Percentiles rank a stretch among this genome's conserved stretches.
Evolutionary conservation across 495 filamentous ascomycete genomes (phyloP).

Genomic region (Cryomyces minteri): DNA sequence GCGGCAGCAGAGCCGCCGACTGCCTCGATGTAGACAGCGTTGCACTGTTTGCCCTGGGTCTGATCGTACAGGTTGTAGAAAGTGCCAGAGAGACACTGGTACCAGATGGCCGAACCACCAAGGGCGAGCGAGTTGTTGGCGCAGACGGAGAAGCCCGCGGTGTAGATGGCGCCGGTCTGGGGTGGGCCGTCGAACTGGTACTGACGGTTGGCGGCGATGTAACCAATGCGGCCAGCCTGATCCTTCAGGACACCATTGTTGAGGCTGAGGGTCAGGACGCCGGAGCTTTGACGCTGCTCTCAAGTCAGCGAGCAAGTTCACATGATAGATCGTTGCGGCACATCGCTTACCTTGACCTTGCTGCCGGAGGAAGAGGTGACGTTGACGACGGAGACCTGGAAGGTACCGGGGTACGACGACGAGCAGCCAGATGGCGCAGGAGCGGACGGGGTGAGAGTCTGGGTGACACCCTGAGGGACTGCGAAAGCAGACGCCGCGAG

Average conservation of each 20-base stretch:
- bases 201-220: constrained; percentile 55
- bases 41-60: constrained; percentile 14
- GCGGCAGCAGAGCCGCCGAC: background rate
- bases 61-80: constrained; percentile 26
- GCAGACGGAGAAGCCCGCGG: constrained; percentile 47
- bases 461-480: constrained; percentile 35
- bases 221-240: constrained; percentile 38
- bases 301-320: background rate
- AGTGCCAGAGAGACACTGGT: constrained; percentile 41
- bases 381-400: constrained; percentile 29
- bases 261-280: constrained; percentile 31
- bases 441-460: constrained; percentile 26
- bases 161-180: constrained; percentile 49
- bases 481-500: constrained; percentile 21
- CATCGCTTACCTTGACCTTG: constrained; percentile 4
- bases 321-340: background rate
- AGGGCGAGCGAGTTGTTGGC: constrained; percentile 41
- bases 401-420: constrained; percentile 22
- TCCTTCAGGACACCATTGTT: constrained; percentile 40
- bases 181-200: constrained; percentile 57
- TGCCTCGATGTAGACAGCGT: constrained; percentile 5
- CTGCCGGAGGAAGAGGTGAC: constrained; percentile 4
- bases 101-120: constrained; percentile 40
- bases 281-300: background rate
- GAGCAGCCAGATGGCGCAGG: constrained; percentile 29